Evolutionary conservation across 2,329 filamentous ascomycete species (phyloP), one percentile per base, ranked within the genome.

Genomic region (Calonectria pseudoreteaudii): DNA sequence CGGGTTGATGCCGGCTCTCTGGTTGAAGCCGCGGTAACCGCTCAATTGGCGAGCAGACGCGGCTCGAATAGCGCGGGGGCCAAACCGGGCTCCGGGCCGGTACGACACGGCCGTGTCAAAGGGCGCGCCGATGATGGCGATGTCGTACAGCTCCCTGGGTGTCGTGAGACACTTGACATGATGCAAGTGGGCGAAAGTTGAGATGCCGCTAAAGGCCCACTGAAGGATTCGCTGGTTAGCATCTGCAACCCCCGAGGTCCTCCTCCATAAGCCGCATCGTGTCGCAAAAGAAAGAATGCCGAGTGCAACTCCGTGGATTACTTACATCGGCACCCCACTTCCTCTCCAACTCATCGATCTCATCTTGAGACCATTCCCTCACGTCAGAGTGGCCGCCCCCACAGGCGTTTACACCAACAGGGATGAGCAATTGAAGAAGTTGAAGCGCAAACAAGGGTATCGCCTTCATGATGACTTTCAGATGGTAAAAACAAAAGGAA

Each of bases 31-130:
- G 49, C 94, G 90, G 82, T 93, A 94, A 4, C 47, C 47, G 3
- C 91, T 89, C 26, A 93, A 94, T 84, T 97, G 95, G 31, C 95
- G 91, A 11, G 92, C 89, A 38, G 94, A 95, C 52, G 94, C 95
- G 41, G 94, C 92, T 70, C 95, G 92, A 80, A 97, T 97, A 36
- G 94, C 94, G 50, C 94, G 91, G 38, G 95, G 95, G 0, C 95
- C 95, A 81, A 97, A 97, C 18, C 95, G 91, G 20, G 93, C 93
- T 41, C 93, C 88, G 11, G 75, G 74, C 7, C 72, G 58, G 30
- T 76, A 72, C 10, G 53, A 53, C 13, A 93, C 91, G n/a, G 92
- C 91, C 2, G 92, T 94, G 81, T 94, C 92, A 78, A 94, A 94
- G 0, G 92, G 92, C 0, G 89, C 91, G 2, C 92, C 92, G 71